Base-by-base conservation (phyloP, 257 asterid genomes). In the Solanum neorickii region DNA sequence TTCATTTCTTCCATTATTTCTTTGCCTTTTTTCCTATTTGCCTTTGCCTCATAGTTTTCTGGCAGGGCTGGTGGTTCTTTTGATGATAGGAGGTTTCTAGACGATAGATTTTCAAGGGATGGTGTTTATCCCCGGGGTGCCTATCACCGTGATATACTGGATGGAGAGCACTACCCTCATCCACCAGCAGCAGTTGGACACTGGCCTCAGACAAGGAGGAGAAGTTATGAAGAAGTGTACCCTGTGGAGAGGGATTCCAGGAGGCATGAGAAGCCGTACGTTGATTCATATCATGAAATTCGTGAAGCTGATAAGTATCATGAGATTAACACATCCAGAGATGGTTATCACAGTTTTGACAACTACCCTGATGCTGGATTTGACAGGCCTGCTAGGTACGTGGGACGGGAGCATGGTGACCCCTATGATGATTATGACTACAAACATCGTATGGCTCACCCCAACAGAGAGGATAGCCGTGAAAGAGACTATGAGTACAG, bases 71-170 rank as follows among this genome's bases (percentile, higher is more conserved):
- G 93, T 93, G 98, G 94, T 88, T 92, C 99, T 56, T 94, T 93
- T 91, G 98, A 95, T 90, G 98, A 91, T 90, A 93, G 99, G 97
- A 94, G 98, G 91, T 95, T 90, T 93, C 72, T 93, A 83, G 99
- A 95, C 90, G 99, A 94, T 89, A 93, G 99, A 92, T 92, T 91
- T 93, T 87, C 97, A 41, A 95, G 99, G 92, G 99, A 95, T 66
- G 90, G 91, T 94, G 92, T 87, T 87, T 92, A 94, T 88, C 92
- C 95, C 33, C 93, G 96, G 91, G 96, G 94, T 82, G 89, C 92
- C 89, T 93, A 94, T 91, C 97, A 91, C 87, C 93, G 95, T 72
- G 98, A 97, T 85, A 88, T 92, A 56, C 84, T 92, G 94, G 98
- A 95, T 90, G 93, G 98, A 91, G 98, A 95, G 92, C 89, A 89